phyloP scores from a whole-genome alignment of 768 basidiomycete species.

The Xerocomus brunneocitrinus region DNA sequence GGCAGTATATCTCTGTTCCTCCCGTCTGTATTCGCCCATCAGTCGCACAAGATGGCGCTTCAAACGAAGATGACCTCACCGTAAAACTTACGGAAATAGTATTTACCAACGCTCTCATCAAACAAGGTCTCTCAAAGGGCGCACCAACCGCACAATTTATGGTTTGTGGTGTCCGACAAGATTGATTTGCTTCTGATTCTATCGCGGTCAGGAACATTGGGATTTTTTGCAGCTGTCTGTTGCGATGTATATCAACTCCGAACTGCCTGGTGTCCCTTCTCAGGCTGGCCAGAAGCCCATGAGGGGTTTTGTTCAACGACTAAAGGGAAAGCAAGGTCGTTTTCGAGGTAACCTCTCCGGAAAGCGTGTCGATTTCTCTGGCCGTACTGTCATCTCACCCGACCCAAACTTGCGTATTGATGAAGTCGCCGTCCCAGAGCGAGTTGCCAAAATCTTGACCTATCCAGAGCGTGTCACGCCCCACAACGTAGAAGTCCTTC shows the following conservation, averaged over 20 bases:
- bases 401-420: constrained; percentile 99
- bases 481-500: constrained; percentile 79
- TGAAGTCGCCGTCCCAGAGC: constrained; percentile 95
- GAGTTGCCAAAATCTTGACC: constrained; percentile 90
- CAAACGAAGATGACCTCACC: constrained; percentile 97
- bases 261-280: constrained; percentile 87
- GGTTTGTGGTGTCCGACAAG: constrained; percentile 37
- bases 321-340: constrained; percentile 98
- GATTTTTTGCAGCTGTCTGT: constrained; percentile 93
- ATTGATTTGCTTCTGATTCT: constrained; percentile 1
- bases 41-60: constrained; percentile 95
- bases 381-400: constrained; percentile 96
- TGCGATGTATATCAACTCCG: constrained; percentile 98
- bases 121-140: constrained; percentile 84
- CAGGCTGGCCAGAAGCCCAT: constrained; percentile 91
- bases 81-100: constrained; percentile 97
- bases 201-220: constrained; percentile 80
- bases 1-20: constrained; percentile 98
- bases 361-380: constrained; percentile 98
- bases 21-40: constrained; percentile 97
- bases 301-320: constrained; percentile 93
- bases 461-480: constrained; percentile 94
- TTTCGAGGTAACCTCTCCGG: constrained; percentile 98
- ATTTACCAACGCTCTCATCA: constrained; percentile 88
- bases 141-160: constrained; percentile 86